A percentile compares a stretch with the other conserved stretches of the same genome.
Evolutionary conservation across 768 basidiomycete species (phyloP).

Genomic region (Russula virescens): DNA sequence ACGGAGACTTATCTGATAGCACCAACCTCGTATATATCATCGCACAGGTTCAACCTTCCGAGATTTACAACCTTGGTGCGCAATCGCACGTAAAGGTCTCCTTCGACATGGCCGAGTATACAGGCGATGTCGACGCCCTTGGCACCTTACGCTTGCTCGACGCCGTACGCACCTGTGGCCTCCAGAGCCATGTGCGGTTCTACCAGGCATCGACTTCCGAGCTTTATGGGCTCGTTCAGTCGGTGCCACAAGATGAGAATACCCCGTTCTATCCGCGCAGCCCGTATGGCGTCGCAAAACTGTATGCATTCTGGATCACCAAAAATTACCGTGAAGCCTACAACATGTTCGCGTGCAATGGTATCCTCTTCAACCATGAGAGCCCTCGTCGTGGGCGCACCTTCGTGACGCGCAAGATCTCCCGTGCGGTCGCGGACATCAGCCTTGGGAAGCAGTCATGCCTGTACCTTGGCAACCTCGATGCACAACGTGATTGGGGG

Average conservation of each 20-base stretch:
- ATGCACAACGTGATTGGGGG: slow-evolving; percentile 96
- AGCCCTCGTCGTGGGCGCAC: slow-evolving; percentile 91
- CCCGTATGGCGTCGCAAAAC: slow-evolving; percentile 93
- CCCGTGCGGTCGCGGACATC: slow-evolving; percentile 90
- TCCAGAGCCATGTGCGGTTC: slow-evolving; percentile 90
- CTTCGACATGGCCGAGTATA: slow-evolving; percentile 99
- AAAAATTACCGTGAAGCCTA: slow-evolving; percentile 94
- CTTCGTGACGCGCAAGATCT: slow-evolving; percentile 94
- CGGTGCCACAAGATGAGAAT: slow-evolving; percentile 91
- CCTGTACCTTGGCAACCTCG: slow-evolving; percentile 90
- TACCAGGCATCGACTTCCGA: slow-evolving; percentile 98
- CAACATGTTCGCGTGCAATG: slow-evolving; percentile 94
- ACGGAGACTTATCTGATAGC: slow-evolving; percentile 91
- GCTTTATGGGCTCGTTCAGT: slow-evolving; percentile 93
- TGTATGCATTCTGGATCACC: slow-evolving; percentile 88
- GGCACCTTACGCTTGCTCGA: slow-evolving; percentile 95
- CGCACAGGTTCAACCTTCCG: slow-evolving; percentile 88
- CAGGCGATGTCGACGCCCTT: slow-evolving; percentile 92
- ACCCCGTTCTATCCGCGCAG: slow-evolving; percentile 99
- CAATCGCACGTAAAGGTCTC: slow-evolving; percentile 99
- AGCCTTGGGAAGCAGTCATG: slow-evolving; percentile 82
- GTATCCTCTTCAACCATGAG: slow-evolving; percentile 98
- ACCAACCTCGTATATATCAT: slow-evolving; percentile 97
- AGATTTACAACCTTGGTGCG: slow-evolving; percentile 97
- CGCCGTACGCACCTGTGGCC: slow-evolving; percentile 91